Conservation (phyloP, 2,329 filamentous ascomycete species). For the Rhytidhysteron rufulum region DNA sequence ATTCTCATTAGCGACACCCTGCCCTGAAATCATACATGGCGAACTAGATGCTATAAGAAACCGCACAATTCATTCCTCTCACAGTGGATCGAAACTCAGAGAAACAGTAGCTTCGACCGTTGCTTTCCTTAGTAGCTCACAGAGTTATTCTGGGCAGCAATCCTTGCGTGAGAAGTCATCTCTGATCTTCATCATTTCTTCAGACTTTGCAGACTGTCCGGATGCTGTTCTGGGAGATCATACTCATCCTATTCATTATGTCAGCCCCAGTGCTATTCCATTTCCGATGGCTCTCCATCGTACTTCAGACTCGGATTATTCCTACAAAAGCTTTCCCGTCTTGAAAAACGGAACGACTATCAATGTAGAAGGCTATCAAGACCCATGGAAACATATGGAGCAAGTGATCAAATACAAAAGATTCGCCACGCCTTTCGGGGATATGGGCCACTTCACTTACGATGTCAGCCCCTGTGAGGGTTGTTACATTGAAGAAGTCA, state of each 20-base stretch:
- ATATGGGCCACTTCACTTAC: constrained; percentile 7
- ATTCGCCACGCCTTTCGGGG: neutral
- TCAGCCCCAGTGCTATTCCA: constrained; percentile 7
- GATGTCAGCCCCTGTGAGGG: constrained; percentile 5
- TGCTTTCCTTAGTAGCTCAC: neutral
- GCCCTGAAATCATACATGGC: constrained; percentile 1
- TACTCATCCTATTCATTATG: constrained; percentile 2
- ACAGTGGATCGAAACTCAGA: constrained; percentile 1
- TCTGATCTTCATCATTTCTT: constrained; percentile 13
- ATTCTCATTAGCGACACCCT: constrained; percentile 6
- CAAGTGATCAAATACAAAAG: neutral
- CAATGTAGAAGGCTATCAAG: neutral
- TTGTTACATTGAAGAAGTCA: constrained; percentile 5
- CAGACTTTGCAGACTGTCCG: constrained; percentile 5
- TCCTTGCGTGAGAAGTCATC: constrained; percentile 5
- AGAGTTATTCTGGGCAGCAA: neutral
- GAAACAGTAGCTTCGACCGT: constrained; percentile 8
- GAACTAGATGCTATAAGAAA: constrained; percentile 6
- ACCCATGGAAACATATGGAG: neutral
- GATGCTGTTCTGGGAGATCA: constrained; percentile 1
- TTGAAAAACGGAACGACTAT: neutral
- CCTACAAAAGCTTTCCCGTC: neutral
- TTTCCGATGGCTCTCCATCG: neutral
- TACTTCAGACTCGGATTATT: neutral
- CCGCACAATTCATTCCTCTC: constrained; percentile 2